These are phyloP conservation scores for Hibiscus tridactylites DNA, from an alignment of 345 rosid genomes.

Conservation along the genomic window DNA sequence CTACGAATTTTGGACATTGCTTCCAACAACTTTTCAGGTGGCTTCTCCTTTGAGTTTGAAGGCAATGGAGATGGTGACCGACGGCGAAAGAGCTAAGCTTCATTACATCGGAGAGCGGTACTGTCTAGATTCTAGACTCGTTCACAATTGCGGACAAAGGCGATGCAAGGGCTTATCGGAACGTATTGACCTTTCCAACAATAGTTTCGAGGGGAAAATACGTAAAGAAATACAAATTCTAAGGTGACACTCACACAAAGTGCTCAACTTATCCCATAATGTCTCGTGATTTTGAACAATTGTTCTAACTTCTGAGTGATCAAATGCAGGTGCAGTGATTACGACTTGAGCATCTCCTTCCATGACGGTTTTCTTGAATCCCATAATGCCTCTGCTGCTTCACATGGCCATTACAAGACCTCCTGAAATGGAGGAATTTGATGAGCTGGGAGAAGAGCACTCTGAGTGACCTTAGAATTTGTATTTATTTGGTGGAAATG, in stretches of 20 bases:
- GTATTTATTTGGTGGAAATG: slow-evolving; percentile 2
- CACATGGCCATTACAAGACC: no score
- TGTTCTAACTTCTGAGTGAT: no score
- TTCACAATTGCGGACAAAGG: background rate
- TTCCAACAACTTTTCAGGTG: slow-evolving; percentile 6
- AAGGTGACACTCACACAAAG: background rate
- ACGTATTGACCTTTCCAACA: slow-evolving; percentile 10
- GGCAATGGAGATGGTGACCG: background rate
- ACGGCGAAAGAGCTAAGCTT: background rate
- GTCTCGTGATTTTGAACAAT: no score
- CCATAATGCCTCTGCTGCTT: no score
- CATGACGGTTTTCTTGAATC: no score
- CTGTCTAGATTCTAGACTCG: background rate
- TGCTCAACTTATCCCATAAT: slow-evolving; percentile 11
- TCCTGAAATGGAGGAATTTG: no score
- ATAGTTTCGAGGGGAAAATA: slow-evolving; percentile 12
- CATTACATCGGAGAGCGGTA: background rate
- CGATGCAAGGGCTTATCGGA: background rate
- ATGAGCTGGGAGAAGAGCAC: background rate
- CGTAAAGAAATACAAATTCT: background rate
- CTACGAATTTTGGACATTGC: background rate
- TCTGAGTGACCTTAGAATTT: background rate
- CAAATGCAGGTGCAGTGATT: no score
- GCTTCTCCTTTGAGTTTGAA: background rate
- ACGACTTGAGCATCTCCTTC: no score